A percentile compares a stretch with the other conserved stretches of the same genome.
These are phyloP conservation scores for Epichloe amarillans DNA, from an alignment of 2,329 filamentous ascomycete species.

Conservation along the genomic window DNA sequence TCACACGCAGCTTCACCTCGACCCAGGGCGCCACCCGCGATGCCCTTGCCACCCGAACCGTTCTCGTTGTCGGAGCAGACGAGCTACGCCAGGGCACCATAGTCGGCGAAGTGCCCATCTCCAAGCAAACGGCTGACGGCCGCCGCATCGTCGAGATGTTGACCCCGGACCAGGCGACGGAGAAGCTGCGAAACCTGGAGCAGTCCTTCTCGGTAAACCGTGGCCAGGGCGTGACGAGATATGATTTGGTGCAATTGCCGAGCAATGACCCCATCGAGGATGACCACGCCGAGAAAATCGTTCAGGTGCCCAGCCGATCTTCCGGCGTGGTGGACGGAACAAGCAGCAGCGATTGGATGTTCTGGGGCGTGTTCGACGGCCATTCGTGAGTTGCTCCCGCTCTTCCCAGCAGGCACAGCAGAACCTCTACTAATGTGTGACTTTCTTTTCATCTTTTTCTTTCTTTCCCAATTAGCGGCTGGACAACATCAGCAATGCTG, in stretches of 20 bases:
- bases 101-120: slow-evolving; percentile 72
- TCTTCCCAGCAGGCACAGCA: too few species aligned
- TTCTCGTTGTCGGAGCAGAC: slow-evolving; percentile 80
- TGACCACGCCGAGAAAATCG: slow-evolving; percentile 95
- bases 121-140: slow-evolving; percentile 75
- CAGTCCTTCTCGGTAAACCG: slow-evolving; percentile 83
- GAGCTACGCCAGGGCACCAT: slow-evolving; percentile 82
- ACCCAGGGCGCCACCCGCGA: slow-evolving; percentile 22
- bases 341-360: slow-evolving; percentile 79
- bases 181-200: slow-evolving; percentile 78
- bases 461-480: slow-evolving; percentile 49
- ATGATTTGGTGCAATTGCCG: slow-evolving; percentile 86
- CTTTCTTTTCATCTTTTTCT: slow-evolving; percentile 4
- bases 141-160: slow-evolving; percentile 90
- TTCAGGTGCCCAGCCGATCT: slow-evolving; percentile 62
- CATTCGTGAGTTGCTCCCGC: slow-evolving; percentile 54
- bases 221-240: slow-evolving; percentile 82
- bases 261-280: slow-evolving; percentile 98
- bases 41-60: slow-evolving; percentile 44
- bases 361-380: slow-evolving; percentile 98
- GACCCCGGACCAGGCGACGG: slow-evolving; percentile 82
- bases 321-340: slow-evolving; percentile 20
- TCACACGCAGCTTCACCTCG: slow-evolving; percentile 29
- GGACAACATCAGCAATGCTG: slow-evolving; percentile 94
- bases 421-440: background rate